phyloP scores from a whole-genome alignment of 2,329 filamentous ascomycete species.

The Fusarium citri region DNA sequence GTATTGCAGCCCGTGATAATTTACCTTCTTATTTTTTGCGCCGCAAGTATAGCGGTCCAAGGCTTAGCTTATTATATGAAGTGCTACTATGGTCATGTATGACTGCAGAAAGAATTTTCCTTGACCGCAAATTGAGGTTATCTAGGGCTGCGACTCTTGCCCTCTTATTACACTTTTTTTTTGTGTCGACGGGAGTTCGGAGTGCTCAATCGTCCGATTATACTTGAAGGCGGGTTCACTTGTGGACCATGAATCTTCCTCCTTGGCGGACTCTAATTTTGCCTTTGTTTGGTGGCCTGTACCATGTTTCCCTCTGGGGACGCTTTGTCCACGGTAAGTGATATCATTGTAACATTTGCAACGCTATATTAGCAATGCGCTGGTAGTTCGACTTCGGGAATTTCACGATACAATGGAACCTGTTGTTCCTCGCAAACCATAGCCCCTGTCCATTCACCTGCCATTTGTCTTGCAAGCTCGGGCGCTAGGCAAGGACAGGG shows the following conservation, averaged over 20 bases:
- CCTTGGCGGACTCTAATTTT: conserved; percentile 4
- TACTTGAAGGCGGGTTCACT: neutral
- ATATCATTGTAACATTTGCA: conserved; percentile 10
- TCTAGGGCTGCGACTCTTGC: conserved; percentile 1
- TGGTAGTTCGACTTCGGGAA: conserved; percentile 12
- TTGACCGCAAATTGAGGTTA: conserved; percentile 8
- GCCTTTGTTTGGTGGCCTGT: neutral
- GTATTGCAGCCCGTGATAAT: conserved; percentile 8
- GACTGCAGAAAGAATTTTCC: neutral
- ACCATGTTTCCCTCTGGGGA: neutral
- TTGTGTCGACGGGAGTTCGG: neutral
- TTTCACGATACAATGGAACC: conserved; percentile 1
- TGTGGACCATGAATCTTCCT: conserved; percentile 8
- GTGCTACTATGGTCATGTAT: neutral
- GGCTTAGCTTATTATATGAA: neutral
- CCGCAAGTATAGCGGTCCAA: conserved; percentile 18
- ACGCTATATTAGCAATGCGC: conserved; percentile 17
- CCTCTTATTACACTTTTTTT: neutral
- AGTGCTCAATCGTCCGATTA: conserved; percentile 17
- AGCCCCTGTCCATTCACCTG: conserved; percentile 2
- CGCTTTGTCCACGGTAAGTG: conserved; percentile 2
- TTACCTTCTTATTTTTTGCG: neutral
- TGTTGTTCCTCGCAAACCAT: conserved; percentile 4
- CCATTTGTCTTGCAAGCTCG: conserved; percentile 2
- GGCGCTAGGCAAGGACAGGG: conserved; percentile 14